A percentile compares a stretch with the other conserved stretches of the same genome.
Evolutionary conservation across 176 grass and related monocot genomes (phyloP).

Genomic region (Aegilops umbellulata): DNA sequence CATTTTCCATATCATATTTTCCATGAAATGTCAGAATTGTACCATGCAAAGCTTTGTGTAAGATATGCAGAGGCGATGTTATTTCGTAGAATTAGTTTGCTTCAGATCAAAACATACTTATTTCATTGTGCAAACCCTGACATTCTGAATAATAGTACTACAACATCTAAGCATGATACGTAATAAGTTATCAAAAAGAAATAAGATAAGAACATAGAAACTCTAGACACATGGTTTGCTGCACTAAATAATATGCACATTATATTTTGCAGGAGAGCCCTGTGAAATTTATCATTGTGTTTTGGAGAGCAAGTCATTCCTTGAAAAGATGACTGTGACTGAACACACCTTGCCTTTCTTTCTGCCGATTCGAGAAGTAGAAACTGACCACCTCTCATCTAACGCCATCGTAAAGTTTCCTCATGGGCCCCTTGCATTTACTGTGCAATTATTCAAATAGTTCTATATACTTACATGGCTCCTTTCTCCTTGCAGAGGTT

Average conservation of each 20-base stretch:
- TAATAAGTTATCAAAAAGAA: slow-evolving; percentile 4
- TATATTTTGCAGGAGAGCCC: slow-evolving; percentile 73
- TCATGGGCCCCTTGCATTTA: not conserved
- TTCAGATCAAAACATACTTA: not conserved
- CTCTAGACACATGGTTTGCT: slow-evolving; percentile 2
- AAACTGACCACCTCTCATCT: slow-evolving; percentile 85
- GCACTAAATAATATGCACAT: not conserved
- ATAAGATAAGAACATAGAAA: not conserved
- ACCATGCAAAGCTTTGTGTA: slow-evolving; percentile 2
- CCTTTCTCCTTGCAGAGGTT: slow-evolving; percentile 63
- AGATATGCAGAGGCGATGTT: not conserved
- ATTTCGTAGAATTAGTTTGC: not conserved
- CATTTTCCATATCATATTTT: slow-evolving; percentile 25
- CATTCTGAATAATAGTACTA: slow-evolving; percentile 8
- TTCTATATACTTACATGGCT: slow-evolving; percentile 5
- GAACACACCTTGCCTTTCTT: slow-evolving; percentile 97
- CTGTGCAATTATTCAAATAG: not conserved
- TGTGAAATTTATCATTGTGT: slow-evolving; percentile 97
- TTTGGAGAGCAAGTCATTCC: slow-evolving; percentile 96
- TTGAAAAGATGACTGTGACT: slow-evolving; percentile 90
- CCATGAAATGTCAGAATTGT: not conserved
- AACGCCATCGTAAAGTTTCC: slow-evolving; percentile 78
- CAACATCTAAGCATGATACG: not conserved
- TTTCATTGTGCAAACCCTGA: slow-evolving; percentile 1
- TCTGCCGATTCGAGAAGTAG: slow-evolving; percentile 84